Percentiles rank a stretch among this genome's conserved stretches.
Evolutionary conservation across 192 early-diverging fungal species (phyloP).

Genomic region (Dissophora globulifera): DNA sequence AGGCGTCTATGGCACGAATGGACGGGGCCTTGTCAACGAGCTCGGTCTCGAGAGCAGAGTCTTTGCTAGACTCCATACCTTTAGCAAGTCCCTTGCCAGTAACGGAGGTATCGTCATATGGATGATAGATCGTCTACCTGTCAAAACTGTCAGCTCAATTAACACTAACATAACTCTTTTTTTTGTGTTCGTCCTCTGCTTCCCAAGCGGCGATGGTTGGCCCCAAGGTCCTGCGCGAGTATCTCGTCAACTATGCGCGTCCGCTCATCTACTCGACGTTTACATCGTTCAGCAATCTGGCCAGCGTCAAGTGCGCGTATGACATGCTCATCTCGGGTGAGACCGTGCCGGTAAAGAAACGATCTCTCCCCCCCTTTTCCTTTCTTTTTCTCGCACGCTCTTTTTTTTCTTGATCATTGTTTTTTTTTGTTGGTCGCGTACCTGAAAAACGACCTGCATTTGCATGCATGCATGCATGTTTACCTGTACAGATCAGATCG

Average conservation of each 20-base stretch:
- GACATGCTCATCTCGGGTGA: constrained; percentile 63
- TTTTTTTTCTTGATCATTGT: background rate
- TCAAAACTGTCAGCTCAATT: too few relatives aligned
- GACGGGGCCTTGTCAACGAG: constrained; percentile 73
- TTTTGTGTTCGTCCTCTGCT: too few relatives aligned
- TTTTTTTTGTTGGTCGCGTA: background rate
- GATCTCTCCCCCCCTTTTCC: background rate
- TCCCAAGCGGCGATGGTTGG: constrained; percentile 80
- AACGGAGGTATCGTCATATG: constrained; percentile 71
- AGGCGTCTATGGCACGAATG: constrained; percentile 75
- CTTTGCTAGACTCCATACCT: constrained; percentile 84
- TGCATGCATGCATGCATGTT: too few relatives aligned
- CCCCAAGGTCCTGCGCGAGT: constrained; percentile 66
- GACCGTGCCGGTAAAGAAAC: constrained; percentile 61
- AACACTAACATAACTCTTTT: too few relatives aligned
- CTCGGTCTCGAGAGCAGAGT: constrained; percentile 70
- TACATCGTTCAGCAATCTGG: constrained; percentile 70
- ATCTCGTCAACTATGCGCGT: constrained; percentile 84
- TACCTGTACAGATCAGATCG: background rate
- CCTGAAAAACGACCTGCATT: too few relatives aligned
- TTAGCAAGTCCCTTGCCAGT: constrained; percentile 83
- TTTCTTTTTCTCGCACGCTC: background rate
- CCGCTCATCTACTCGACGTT: constrained; percentile 87
- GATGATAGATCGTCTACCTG: background rate
- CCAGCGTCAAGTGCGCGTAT: constrained; percentile 76